Percentiles rank a stretch among this genome's conserved stretches.
These are phyloP conservation scores for Posidonia oceanica DNA, from an alignment of 116 monocot species.

Conservation along the genomic window DNA sequence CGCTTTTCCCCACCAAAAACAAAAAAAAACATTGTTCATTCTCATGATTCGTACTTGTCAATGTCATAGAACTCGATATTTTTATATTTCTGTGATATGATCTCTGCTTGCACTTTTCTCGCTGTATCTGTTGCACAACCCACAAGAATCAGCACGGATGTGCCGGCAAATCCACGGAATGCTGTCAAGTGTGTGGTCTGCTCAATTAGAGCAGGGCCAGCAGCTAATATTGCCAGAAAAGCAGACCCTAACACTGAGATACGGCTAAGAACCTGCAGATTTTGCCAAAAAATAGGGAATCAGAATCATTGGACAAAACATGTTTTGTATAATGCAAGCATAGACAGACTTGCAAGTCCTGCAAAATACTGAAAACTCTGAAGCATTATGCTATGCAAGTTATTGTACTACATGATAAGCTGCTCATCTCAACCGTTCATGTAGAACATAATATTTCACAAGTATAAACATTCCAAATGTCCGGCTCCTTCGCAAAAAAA, in stretches of 20 bases:
- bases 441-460: no score
- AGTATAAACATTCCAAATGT: no score
- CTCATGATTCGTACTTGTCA: constrained; percentile 37
- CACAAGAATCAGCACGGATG: constrained; percentile 90
- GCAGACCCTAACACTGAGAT: constrained; percentile 92
- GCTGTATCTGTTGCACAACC: constrained; percentile 99
- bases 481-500: no score
- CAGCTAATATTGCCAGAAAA: constrained; percentile 84
- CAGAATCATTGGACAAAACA: no score
- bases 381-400: no score
- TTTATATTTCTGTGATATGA: constrained; percentile 93
- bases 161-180: constrained; percentile 93
- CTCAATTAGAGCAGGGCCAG: constrained; percentile 82
- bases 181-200: constrained; percentile 88
- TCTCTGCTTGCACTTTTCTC: constrained; percentile 93
- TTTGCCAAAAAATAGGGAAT: no score
- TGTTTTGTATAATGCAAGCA: no score
- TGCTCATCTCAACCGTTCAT: no score
- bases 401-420: no score
- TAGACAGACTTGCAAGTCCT: no score
- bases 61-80: constrained; percentile 91
- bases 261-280: constrained; percentile 65
- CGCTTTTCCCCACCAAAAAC: no score
- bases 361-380: no score
- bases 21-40: background rate